Percentiles rank a stretch among this genome's conserved stretches.
Evolutionary conservation across 805 yeast genomes (phyloP).

Genomic region (Candida corydali): DNA sequence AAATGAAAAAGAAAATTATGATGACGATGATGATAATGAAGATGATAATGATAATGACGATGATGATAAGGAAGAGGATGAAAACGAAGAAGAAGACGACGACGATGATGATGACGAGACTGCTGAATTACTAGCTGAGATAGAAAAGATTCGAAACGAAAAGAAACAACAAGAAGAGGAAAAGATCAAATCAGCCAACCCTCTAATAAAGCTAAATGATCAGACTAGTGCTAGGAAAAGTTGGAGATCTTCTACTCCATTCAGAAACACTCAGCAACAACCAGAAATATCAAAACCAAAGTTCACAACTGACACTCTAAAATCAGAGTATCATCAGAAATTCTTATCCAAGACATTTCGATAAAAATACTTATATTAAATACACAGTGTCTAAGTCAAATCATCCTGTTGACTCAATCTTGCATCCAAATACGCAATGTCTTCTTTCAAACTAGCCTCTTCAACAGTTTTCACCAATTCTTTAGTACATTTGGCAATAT

Average conservation of each 20-base stretch:
- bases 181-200: conserved; percentile 12
- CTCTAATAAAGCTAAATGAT: conserved; percentile 10
- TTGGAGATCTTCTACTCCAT: conserved; percentile 25
- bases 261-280: conserved; percentile 15
- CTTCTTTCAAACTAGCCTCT: conserved; percentile 85
- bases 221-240: conserved; percentile 13
- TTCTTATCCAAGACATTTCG: conserved; percentile 1
- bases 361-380: neutral
- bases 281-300: neutral
- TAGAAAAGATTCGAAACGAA: conserved; percentile 16
- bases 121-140: conserved; percentile 16
- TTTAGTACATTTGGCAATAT: conserved; percentile 93
- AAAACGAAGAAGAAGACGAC: conserved; percentile 5
- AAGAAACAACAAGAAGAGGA: conserved; percentile 11
- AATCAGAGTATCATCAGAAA: conserved; percentile 4
- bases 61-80: neutral
- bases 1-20: conserved; percentile 3
- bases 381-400: conserved; percentile 13
- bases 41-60: conserved; percentile 1
- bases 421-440: conserved; percentile 76
- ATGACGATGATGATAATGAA: neutral
- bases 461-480: conserved; percentile 95
- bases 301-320: conserved; percentile 5
- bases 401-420: conserved; percentile 41
- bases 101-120: conserved; percentile 14